A percentile compares a stretch with the other conserved stretches of the same genome.
Conservation (phyloP, 768 basidiomycete species). For the Tulasnella sp. region DNA sequence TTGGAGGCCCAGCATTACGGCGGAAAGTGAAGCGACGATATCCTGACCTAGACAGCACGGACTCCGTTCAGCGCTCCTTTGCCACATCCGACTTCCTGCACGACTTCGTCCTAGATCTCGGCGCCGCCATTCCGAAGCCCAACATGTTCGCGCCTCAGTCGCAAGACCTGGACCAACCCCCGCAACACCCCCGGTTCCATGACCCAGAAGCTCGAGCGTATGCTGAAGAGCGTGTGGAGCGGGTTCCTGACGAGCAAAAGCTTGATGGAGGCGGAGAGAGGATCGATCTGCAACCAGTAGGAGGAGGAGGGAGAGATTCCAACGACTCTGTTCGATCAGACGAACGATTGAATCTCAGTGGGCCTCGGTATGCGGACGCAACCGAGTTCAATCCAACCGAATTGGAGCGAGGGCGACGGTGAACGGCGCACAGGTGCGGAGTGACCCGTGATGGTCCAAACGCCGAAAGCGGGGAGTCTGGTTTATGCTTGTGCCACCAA, state of each 20-base stretch:
- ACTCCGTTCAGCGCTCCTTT: constrained; percentile 16
- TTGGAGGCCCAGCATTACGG: constrained; percentile 13
- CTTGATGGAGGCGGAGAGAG: background rate
- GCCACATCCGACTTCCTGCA: constrained; percentile 28
- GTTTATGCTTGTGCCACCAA: background rate
- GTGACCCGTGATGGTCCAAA: too few relatives aligned
- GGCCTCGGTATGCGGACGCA: background rate
- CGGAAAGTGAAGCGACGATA: constrained; percentile 9
- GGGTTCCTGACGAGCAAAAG: background rate
- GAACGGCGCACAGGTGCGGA: background rate
- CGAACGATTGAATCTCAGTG: background rate
- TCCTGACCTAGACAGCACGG: constrained; percentile 15
- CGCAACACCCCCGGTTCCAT: background rate
- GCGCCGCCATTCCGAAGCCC: background rate
- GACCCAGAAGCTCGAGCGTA: background rate
- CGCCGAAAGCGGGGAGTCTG: background rate
- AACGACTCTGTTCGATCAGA: background rate
- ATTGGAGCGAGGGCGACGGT: background rate
- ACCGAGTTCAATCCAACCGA: background rate
- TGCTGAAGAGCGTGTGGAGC: background rate
- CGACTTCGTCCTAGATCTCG: constrained; percentile 31
- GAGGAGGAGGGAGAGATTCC: background rate
- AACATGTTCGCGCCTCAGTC: constrained; percentile 15
- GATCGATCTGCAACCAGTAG: constrained; percentile 1
- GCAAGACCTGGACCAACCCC: background rate